These are phyloP conservation scores for Naganishia cerealis DNA, from an alignment of 1,284 basidiomycete species.

Conservation along the genomic window DNA sequence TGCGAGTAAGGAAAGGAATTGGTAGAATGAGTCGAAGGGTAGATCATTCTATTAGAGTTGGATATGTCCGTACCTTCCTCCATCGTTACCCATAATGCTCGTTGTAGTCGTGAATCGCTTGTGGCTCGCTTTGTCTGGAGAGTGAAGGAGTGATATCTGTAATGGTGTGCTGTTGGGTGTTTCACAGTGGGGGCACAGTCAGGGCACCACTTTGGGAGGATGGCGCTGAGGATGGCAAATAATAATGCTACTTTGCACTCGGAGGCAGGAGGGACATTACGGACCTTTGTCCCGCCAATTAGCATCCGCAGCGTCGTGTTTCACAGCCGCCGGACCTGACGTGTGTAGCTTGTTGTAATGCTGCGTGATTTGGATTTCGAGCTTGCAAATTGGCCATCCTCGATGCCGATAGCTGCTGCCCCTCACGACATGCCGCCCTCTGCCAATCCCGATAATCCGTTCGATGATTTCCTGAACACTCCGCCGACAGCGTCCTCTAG, in stretches of 20 bases:
- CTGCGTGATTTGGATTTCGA: not conserved
- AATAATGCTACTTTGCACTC: not conserved
- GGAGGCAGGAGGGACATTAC: not conserved
- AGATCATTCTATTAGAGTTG: too few species aligned
- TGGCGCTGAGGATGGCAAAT: not conserved
- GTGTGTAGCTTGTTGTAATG: not conserved
- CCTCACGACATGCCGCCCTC: conserved; percentile 3
- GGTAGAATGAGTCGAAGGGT: too few species aligned
- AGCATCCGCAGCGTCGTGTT: conserved; percentile 19
- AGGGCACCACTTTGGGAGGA: too few species aligned
- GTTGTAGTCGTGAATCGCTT: not conserved
- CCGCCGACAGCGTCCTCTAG: conserved; percentile 38
- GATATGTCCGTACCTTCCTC: conserved; percentile 17
- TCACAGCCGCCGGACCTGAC: not conserved
- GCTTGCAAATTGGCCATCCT: not conserved
- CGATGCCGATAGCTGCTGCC: too few species aligned
- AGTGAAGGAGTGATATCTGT: too few species aligned
- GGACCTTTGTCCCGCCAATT: not conserved
- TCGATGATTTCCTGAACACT: conserved; percentile 50
- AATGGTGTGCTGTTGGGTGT: too few species aligned
- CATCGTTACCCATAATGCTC: conserved; percentile 33
- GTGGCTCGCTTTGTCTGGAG: too few species aligned
- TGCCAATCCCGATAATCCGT: conserved; percentile 38
- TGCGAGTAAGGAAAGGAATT: not conserved
- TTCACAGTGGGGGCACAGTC: too few species aligned